These are phyloP conservation scores for Biscogniauxia marginata DNA, from an alignment of 2,329 filamentous ascomycete species.

Conservation along the genomic window DNA sequence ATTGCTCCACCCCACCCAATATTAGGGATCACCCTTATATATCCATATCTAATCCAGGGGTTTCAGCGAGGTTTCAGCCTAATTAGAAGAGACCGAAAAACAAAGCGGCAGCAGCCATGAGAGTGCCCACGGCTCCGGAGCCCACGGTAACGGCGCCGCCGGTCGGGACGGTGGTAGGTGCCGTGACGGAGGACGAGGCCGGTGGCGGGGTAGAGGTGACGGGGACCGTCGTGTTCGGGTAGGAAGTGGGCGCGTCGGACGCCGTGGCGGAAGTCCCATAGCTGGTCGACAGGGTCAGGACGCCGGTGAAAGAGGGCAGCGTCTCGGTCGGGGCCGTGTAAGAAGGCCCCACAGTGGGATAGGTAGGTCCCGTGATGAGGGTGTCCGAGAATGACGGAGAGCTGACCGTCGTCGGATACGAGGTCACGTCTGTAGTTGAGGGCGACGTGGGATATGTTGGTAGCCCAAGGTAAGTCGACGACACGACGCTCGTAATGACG, in stretches of 20 bases:
- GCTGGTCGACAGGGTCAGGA: too few relatives aligned
- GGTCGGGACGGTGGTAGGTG: slow-evolving; percentile 12
- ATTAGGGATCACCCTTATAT: too few relatives aligned
- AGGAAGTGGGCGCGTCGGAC: background rate
- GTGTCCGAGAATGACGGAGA: slow-evolving; percentile 4
- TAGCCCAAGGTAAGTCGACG: too few relatives aligned
- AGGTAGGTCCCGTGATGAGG: background rate
- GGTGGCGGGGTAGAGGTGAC: background rate
- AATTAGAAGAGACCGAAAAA: slow-evolving; percentile 19
- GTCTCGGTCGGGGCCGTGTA: too few relatives aligned
- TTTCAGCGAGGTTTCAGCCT: too few relatives aligned
- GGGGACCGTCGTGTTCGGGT: background rate
- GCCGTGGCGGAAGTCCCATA: too few relatives aligned
- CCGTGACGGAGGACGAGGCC: background rate
- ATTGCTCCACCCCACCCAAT: too few relatives aligned
- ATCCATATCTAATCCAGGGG: too few relatives aligned
- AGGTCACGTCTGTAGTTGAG: slow-evolving; percentile 55
- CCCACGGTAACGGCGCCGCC: slow-evolving; percentile 16
- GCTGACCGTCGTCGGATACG: slow-evolving; percentile 4
- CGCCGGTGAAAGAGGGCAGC: background rate
- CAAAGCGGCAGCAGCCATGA: slow-evolving; percentile 15
- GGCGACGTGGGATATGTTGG: slow-evolving; percentile 50
- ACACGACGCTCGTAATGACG: too few relatives aligned
- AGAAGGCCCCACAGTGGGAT: background rate
- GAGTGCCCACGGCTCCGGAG: slow-evolving; percentile 10